Evolutionary conservation across 306 rosid species (phyloP), one percentile per base, ranked within the genome.

Genomic region (Inga laurina): DNA sequence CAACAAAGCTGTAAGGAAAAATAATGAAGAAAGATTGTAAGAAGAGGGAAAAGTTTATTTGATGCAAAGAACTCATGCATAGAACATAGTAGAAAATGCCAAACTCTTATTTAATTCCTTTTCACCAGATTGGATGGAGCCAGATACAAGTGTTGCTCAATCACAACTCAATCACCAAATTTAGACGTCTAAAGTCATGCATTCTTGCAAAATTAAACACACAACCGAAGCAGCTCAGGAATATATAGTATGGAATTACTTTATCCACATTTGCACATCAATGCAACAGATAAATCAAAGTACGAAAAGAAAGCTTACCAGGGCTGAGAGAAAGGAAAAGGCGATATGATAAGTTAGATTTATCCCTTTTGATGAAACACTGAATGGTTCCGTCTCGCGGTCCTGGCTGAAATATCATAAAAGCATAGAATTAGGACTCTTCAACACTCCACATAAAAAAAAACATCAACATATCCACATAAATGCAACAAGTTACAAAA

Each of bases 331-430:
- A 90, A 52, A 93, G 91, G 87, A 79, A 90, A 34, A 93, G 93
- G 81, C 86, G 96, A 86, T 91, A 93, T 64, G 94, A 90, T 86
- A 90, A 82, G 83, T 89, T 91, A 81, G 97, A 89, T 90, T 93
- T 93, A 84, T 93, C 94, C 85, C 97, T 88, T 82, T 89, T 93
- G 83, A 93, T 93, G 85, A 93, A 93, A 86, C 97, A 91, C 57
- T 93, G 96, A 74, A 91, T 89, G 45, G 84, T 85, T 79, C 86
- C 96, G 59, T 93, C 96, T 32, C 93, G 92, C 37, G 93, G 83
- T 75, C 97, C 97, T 0, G 94, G 96, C 97, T 93, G 93, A 85
- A 83, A 91, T 73, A 44, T 16, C 70, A 80, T 72, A 84, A 35
- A 62, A 79, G 77, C 64, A 35, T 68, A 35, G 43, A 75, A 48